Conservation (phyloP, 83 land plant genomes). For the Larix sibirica region DNA sequence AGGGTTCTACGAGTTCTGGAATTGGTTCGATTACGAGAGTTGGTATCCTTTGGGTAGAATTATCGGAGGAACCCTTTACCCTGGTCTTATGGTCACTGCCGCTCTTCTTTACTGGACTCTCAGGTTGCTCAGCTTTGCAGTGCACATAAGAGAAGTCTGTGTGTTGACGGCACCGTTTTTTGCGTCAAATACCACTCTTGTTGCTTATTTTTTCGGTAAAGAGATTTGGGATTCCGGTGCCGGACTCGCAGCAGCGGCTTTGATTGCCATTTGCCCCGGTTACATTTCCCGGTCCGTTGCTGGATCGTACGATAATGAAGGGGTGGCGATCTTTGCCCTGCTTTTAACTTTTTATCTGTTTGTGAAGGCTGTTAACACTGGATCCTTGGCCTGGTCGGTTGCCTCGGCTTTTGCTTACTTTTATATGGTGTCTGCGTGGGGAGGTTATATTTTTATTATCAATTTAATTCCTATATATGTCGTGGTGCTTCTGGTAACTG, state of each 20-base stretch:
- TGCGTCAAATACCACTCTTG: conserved; percentile 94
- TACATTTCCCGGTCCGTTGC: conserved; percentile 97
- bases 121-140: conserved; percentile 70
- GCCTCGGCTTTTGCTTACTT: conserved; percentile 99
- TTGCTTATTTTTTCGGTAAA: conserved; percentile 96
- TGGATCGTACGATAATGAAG: conserved; percentile 97
- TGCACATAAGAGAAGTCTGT: conserved; percentile 97
- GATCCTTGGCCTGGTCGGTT: conserved; percentile 91
- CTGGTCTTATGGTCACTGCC: conserved; percentile 99
- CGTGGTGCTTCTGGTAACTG: conserved; percentile 83
- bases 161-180: conserved; percentile 98
- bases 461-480: conserved; percentile 95
- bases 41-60: conserved; percentile 99
- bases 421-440: conserved; percentile 99
- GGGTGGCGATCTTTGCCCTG: conserved; percentile 95
- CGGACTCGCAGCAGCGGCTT: conserved; percentile 91
- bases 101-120: conserved; percentile 77
- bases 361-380: conserved; percentile 99
- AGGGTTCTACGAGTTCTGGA: conserved; percentile 99
- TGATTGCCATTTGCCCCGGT: conserved; percentile 97
- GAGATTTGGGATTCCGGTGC: conserved; percentile 98
- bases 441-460: conserved; percentile 99
- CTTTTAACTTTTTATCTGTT: conserved; percentile 92
- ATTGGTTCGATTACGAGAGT: conserved; percentile 98
- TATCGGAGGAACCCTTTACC: conserved; percentile 96